A percentile compares a stretch with the other conserved stretches of the same genome.
These are phyloP conservation scores for Ichthyophthirius multifiliis DNA, from an alignment of 169 alveolate genomes.

Conservation along the genomic window DNA sequence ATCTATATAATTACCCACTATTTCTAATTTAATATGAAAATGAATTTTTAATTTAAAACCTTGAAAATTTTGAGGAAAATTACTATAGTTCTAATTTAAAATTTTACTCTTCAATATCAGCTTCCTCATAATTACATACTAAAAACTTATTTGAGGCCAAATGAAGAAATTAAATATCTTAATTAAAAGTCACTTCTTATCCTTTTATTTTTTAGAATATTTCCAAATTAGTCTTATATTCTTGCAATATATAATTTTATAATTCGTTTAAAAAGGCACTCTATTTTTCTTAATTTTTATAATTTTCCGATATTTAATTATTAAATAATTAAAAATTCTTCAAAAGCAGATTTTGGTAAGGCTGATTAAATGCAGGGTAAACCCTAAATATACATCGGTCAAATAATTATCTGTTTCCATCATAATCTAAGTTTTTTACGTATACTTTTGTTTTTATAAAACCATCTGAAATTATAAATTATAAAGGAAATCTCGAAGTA, in stretches of 20 bases:
- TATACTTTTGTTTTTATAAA: background rate
- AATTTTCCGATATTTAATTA: background rate
- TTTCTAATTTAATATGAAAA: background rate
- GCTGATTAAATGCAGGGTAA: background rate
- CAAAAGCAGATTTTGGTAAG: too few relatives aligned
- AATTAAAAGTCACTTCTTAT: background rate
- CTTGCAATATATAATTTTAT: background rate
- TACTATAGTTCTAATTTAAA: background rate
- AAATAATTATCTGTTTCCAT: background rate
- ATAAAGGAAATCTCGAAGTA: background rate
- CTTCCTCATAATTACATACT: background rate
- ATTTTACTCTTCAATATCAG: conserved; percentile 10
- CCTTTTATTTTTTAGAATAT: conserved; percentile 5
- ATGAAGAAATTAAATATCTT: background rate
- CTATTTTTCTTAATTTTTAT: background rate
- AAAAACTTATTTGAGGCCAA: background rate
- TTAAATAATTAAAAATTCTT: background rate
- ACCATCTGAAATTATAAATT: conserved; percentile 7
- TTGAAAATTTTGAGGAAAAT: background rate
- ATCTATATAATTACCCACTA: too few relatives aligned
- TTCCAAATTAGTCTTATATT: background rate
- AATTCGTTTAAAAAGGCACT: background rate
- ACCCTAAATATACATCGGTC: background rate
- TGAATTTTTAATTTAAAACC: background rate
- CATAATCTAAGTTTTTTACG: background rate